These are phyloP conservation scores for Sedum album DNA, from an alignment of 164 flowering plant species.

Conservation along the genomic window DNA sequence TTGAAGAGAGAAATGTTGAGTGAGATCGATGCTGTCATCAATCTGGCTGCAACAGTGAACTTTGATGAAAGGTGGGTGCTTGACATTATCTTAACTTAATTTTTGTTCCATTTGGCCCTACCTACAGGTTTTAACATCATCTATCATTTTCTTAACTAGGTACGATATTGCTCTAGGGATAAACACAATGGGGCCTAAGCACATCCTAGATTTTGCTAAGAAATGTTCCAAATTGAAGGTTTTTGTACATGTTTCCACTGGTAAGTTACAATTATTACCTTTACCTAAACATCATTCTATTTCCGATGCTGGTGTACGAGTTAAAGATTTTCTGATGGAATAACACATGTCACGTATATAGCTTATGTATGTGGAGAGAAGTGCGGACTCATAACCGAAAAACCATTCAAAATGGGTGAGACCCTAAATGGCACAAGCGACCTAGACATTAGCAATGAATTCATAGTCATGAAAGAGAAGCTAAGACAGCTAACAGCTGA, in stretches of 20 bases:
- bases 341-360: slow-evolving; percentile 5
- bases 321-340: neutral
- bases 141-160: slow-evolving; percentile 12
- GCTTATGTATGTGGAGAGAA: slow-evolving; percentile 39
- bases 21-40: slow-evolving; percentile 31
- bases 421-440: slow-evolving; percentile 28
- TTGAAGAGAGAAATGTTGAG: slow-evolving; percentile 25
- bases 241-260: slow-evolving; percentile 46
- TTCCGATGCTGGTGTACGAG: neutral
- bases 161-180: slow-evolving; percentile 40
- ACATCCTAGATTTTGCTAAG: slow-evolving; percentile 36
- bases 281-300: neutral
- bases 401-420: slow-evolving; percentile 23
- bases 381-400: slow-evolving; percentile 27
- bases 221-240: slow-evolving; percentile 29
- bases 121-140: neutral
- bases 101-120: neutral
- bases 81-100: neutral
- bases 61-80: slow-evolving; percentile 27
- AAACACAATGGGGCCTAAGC: slow-evolving; percentile 39
- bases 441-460: slow-evolving; percentile 30
- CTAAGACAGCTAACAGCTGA: slow-evolving; percentile 15
- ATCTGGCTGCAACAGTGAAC: slow-evolving; percentile 46
- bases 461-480: slow-evolving; percentile 17
- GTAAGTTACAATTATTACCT: slow-evolving; percentile 11